Evolutionary conservation across 2,329 filamentous ascomycete genomes (phyloP), one percentile per base, ranked within the genome.

Genomic region (Stagonosporopsis rhizophila): DNA sequence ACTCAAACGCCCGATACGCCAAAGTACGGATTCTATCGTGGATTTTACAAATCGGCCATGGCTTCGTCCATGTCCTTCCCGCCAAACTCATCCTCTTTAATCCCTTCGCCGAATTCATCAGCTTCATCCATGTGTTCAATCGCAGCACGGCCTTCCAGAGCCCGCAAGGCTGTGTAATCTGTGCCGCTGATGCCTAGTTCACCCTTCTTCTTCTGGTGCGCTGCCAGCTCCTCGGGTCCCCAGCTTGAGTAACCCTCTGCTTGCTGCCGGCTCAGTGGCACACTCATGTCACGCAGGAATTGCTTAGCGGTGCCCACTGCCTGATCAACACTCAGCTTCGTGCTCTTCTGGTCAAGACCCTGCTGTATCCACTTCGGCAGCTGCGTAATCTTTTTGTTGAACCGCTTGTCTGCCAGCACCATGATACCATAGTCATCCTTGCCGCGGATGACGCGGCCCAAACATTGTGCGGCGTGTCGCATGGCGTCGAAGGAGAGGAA

Each of bases 381-480:
- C 77, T 99, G 96, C 3, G 78, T 83, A 34, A 92, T 84, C 79
- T 98, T 98, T 80, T 95, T 96, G 73, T 92, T 89, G 76, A 97
- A 99, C 17, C 95, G 87, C 38, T 91, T 88, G 75, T 99, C 95
- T 2, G 96, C 95, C 25, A 99, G 83, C 4, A 99, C 94, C 95
- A 99, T 99, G 81, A 99, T 91, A n/a, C 95, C 95, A 76, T 99
- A 99, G 77, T 99, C 95, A 72, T 99, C 96, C 76, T 99, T 99
- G 22, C 95, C 95, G 68, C 95, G 85, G 60, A 99, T 81, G 39
- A 99, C 95, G 73, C 95, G 93, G 14, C 95, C 96, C 1, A 99
- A 82, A 71, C 95, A 99, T 74, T 99, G 95, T 0, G 95, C 94
- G 14, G 95, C 95, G 74, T 99, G 95, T n/a, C 95, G 88, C 94